Evolutionary conservation across 176 grass and related monocot species (phyloP).

Genomic region (Lolium multiflorum): DNA sequence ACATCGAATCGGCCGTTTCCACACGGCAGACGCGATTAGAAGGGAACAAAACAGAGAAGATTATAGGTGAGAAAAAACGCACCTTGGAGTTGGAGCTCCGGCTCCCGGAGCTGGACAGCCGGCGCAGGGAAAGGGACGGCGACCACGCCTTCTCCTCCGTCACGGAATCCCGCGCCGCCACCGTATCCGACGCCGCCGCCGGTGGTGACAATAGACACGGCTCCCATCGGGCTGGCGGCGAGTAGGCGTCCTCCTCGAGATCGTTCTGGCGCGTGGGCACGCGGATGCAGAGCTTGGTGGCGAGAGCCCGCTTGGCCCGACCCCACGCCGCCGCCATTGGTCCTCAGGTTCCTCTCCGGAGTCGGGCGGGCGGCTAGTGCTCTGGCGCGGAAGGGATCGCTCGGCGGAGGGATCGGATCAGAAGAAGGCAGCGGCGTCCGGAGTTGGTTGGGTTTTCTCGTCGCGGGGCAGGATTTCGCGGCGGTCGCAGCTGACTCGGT

Average conservation of each 20-base stretch:
- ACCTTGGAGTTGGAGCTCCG: constrained; percentile 54
- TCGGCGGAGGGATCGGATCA: constrained; percentile 7
- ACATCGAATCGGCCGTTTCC: not conserved
- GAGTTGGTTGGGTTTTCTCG: not conserved
- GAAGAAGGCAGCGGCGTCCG: not conserved
- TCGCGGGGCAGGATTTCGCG: not conserved
- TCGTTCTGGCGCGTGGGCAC: constrained; percentile 41
- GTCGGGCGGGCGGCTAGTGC: not conserved
- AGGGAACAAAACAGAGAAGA: not conserved
- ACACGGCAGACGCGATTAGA: not conserved
- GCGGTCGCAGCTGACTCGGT: constrained; percentile 11
- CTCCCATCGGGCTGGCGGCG: not conserved
- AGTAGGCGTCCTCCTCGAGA: not conserved
- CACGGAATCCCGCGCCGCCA: not conserved
- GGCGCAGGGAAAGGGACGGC: constrained; percentile 36
- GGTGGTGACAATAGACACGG: not conserved
- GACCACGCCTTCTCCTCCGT: not conserved
- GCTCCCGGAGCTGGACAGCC: constrained; percentile 45
- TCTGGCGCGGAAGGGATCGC: not conserved
- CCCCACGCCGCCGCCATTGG: constrained; percentile 71
- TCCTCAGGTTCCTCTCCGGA: not conserved
- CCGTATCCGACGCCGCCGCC: not conserved
- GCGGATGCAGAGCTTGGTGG: constrained; percentile 54
- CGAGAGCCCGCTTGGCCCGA: constrained; percentile 63
- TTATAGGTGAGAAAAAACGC: not conserved